Percentiles rank a stretch among this genome's conserved stretches.
These are phyloP conservation scores for Lentinus brumalis DNA, from an alignment of 768 basidiomycete genomes.

Conservation along the genomic window DNA sequence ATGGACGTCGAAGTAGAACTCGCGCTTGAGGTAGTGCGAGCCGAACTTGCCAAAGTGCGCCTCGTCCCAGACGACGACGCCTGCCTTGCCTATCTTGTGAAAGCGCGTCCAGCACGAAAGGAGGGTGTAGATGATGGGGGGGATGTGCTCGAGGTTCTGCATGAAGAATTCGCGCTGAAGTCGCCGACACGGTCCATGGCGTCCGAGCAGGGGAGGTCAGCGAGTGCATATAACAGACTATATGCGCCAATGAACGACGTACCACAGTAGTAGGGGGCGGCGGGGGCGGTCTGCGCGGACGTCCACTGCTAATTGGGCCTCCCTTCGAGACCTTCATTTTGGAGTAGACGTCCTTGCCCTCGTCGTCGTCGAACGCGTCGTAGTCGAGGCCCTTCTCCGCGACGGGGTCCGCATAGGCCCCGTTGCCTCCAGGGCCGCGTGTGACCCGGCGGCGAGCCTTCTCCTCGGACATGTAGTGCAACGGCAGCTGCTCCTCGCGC, in stretches of 20 bases:
- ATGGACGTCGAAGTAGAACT: slow-evolving; percentile 99
- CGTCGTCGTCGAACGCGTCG: slow-evolving; percentile 51
- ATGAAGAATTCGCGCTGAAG: slow-evolving; percentile 70
- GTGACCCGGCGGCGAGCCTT: slow-evolving; percentile 49
- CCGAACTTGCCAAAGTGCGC: slow-evolving; percentile 99
- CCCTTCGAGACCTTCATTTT: slow-evolving; percentile 40
- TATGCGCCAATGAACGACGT: slow-evolving; percentile 19
- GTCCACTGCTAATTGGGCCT: slow-evolving; percentile 44
- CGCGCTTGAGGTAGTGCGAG: slow-evolving; percentile 95
- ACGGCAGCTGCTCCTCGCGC: slow-evolving; percentile 47
- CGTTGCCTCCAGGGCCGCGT: slow-evolving; percentile 35
- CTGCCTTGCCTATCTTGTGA: slow-evolving; percentile 86
- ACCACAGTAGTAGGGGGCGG: slow-evolving; percentile 61
- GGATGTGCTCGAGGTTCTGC: slow-evolving; percentile 79
- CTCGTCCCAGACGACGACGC: slow-evolving; percentile 96
- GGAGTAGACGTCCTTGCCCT: slow-evolving; percentile 68
- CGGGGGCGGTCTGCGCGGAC: slow-evolving; percentile 59
- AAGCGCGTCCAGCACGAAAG: slow-evolving; percentile 95
- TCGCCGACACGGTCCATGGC: not conserved
- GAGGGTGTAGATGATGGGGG: slow-evolving; percentile 85
- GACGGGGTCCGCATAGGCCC: slow-evolving; percentile 26
- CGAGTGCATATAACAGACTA: not conserved
- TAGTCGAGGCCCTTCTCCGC: slow-evolving; percentile 28
- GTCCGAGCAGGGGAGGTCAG: slow-evolving; percentile 3
- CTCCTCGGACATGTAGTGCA: slow-evolving; percentile 57